Evolutionary conservation across 148 eudicot genomes (phyloP), one percentile per base, ranked within the genome.

Genomic region (Rhododendron vialii): DNA sequence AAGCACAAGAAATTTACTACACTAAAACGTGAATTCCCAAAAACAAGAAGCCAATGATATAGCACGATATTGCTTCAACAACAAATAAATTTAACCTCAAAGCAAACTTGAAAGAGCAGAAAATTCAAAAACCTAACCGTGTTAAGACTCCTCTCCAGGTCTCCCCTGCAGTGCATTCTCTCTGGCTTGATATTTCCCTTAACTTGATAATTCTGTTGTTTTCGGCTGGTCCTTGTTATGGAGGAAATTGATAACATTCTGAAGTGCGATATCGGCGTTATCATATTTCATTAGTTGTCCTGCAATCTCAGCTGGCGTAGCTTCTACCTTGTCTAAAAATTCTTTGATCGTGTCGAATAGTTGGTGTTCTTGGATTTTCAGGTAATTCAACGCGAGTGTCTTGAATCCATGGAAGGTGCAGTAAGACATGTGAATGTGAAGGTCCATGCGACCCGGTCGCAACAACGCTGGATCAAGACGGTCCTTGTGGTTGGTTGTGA

Each of bases 401-500:
- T 87, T 90, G 88, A 92, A 92, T 1, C 88, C 91, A 67, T 87
- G 81, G 43, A 87, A 88, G 22, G 83, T 88, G 88, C 93, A 92
- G 71, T 90, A 89, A 33, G 93, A 92, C 93, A 92, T 92, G 57
- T 89, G 86, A 5, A 92, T 71, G 78, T 92, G 92, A 33, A 92
- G 82, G 50, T 92, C 93, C 93, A 92, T 92, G 3, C 93, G 90
- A 13, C 93, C 93, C 0, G 92, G 93, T 48, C 92, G 67, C 82
- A 92, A 76, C 87, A 92, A 43, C 24, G 93, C 93, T 12, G 91
- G 88, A 85, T 92, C 93, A 7, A 92, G 88, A 2, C 90, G 86
- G 84, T 89, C 88, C 84, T 90, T 92, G 83, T 90, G 92, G n/a
- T 92, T 92, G 28, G 93, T 92, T 8, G 93, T 92, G 84, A 90